phyloP scores from a whole-genome alignment of 768 basidiomycete species.

The Naganishia randhawae region DNA sequence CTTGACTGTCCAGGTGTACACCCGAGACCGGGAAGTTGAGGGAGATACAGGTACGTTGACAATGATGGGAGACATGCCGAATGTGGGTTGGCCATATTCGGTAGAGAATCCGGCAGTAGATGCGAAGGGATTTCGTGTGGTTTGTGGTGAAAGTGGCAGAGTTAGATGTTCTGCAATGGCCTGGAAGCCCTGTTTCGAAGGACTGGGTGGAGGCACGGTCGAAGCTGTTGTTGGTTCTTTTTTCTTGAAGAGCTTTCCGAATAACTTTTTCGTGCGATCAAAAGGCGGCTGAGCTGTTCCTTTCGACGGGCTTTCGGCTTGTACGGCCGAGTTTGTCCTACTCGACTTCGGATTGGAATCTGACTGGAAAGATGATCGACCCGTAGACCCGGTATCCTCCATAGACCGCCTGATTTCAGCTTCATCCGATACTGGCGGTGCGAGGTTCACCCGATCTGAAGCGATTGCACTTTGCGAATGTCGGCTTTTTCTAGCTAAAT shows the following conservation, averaged over 20 bases:
- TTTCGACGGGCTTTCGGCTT: background rate
- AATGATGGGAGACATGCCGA: constrained; percentile 42
- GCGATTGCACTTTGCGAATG: background rate
- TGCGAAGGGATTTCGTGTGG: constrained; percentile 10
- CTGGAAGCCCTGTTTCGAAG: constrained; percentile 7
- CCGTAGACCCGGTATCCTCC: background rate
- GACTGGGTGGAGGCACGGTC: constrained; percentile 16
- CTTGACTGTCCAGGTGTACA: constrained; percentile 46
- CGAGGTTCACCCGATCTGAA: background rate
- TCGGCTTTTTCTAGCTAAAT: constrained; percentile 3
- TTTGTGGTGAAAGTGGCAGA: constrained; percentile 17
- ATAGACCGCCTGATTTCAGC: background rate
- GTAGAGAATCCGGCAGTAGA: background rate
- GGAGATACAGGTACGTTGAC: constrained; percentile 27
- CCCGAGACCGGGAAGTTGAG: constrained; percentile 38
- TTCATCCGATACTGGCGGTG: background rate
- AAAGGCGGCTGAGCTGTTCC: background rate
- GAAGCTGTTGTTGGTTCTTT: constrained; percentile 24
- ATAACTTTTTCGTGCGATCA: constrained; percentile 40
- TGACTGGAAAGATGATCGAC: background rate
- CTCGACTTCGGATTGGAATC: background rate
- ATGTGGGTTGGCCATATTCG: constrained; percentile 37
- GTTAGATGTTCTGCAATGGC: constrained; percentile 17
- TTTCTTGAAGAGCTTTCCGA: constrained; percentile 49
- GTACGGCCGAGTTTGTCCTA: too few relatives aligned